Evolutionary conservation across 306 rosid species (phyloP), one percentile per base, ranked within the genome.

Genomic region (Pterocarpus macrocarpus): DNA sequence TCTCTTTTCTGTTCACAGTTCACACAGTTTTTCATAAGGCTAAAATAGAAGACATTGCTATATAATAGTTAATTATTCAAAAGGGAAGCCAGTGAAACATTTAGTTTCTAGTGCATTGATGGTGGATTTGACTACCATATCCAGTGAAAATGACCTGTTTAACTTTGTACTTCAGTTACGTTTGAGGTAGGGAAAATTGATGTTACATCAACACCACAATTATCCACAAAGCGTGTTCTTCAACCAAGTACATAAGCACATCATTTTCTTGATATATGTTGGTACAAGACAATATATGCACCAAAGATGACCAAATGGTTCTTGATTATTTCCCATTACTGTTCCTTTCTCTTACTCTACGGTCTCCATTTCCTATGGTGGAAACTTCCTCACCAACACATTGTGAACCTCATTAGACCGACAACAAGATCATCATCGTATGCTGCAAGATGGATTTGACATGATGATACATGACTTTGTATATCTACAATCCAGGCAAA

Each of bases 351-450:
- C 41, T 44, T 59, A 52, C 72, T n/a, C 71, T 68, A 16, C 63
- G 59, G 28, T 45, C 44, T 72, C 61, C 22, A 66, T 13, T 50
- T 14, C 57, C 16, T 50, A 50, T 50, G 57, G 57, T 50, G 57
- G 57, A 13, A 50, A 13, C 7, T 50, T 50, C 15, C 57, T 14
- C 57, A 50, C 57, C 22, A 16, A 50, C 57, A 13, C 53, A 50
- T 50, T 11, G 7, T 50, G 57, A 14, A 13, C 57, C 57, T 50
- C 57, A 50, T 64, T 83, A 84, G 80, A 81, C 81, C 82, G 80
- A 83, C 85, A 77, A 73, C 68, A 67, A 52, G 52, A 85, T 81
- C 69, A 79, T 79, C 87, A 83, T 85, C 79, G 82, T 78, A 69
- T 80, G 79, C 58, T 38, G 76, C 83, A 50, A 50, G 16, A 50